A percentile compares a stretch with the other conserved stretches of the same genome.
Conservation (phyloP, 148 eudicot genomes). For the Camellia japonica region DNA sequence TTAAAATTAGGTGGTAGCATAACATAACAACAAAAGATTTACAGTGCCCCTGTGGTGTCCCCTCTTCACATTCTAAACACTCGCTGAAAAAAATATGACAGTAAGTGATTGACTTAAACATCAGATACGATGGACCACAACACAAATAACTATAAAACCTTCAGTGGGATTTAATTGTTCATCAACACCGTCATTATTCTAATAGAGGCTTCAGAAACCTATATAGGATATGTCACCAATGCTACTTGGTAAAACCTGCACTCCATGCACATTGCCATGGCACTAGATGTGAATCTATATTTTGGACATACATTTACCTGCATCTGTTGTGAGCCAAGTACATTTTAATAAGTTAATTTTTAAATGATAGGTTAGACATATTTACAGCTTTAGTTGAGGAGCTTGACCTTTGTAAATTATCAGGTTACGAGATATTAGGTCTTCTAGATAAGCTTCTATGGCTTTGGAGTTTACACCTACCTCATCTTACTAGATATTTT, state of each 20-base stretch:
- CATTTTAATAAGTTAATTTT: background rate
- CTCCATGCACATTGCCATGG: background rate
- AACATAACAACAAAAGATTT: background rate
- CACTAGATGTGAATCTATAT: background rate
- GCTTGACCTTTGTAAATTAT: background rate
- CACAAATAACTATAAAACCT: background rate
- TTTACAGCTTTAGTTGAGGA: background rate
- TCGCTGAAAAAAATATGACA: background rate
- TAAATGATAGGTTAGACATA: background rate
- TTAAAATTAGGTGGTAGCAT: slow-evolving; percentile 5
- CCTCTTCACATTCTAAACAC: background rate
- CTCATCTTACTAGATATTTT: background rate
- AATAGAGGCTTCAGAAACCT: slow-evolving; percentile 1
- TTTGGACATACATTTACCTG: background rate
- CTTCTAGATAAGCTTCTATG: background rate
- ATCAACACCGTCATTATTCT: background rate
- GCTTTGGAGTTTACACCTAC: background rate
- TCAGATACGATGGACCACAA: background rate
- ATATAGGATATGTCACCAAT: background rate
- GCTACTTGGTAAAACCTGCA: background rate
- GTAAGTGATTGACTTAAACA: background rate
- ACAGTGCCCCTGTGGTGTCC: background rate
- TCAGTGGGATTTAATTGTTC: background rate
- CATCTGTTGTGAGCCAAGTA: background rate
- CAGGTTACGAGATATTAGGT: background rate